Percentiles rank a stretch among this genome's conserved stretches.
phyloP scores from a whole-genome alignment of 306 rosid species.

The Calophaca sinica region DNA sequence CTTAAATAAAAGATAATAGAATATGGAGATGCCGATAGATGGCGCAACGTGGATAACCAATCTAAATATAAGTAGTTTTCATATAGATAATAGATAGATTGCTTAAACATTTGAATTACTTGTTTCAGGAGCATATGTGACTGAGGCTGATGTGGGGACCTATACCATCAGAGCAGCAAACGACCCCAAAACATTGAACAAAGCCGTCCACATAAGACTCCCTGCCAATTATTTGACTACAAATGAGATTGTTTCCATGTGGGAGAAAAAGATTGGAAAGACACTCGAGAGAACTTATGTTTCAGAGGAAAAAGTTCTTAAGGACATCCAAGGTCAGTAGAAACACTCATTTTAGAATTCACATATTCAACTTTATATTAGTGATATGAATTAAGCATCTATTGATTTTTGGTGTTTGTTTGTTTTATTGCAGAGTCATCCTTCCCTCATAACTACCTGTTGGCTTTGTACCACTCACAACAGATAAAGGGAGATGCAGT shows the following conservation, averaged over 20 bases:
- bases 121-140: slow-evolving; percentile 45
- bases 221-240: slow-evolving; percentile 49
- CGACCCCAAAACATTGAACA: slow-evolving; percentile 58
- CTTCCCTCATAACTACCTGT: slow-evolving; percentile 43
- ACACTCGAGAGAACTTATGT: slow-evolving; percentile 47
- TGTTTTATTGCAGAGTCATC: slow-evolving; percentile 42
- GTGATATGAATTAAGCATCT: too few species aligned
- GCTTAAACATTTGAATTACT: background rate
- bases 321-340: slow-evolving; percentile 49
- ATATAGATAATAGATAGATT: too few species aligned
- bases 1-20: too few species aligned
- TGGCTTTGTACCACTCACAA: slow-evolving; percentile 51
- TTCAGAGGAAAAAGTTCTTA: slow-evolving; percentile 54
- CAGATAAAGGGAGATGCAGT: slow-evolving; percentile 54
- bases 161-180: slow-evolving; percentile 51
- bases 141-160: slow-evolving; percentile 50
- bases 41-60: too few species aligned
- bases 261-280: slow-evolving; percentile 60
- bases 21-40: too few species aligned
- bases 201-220: slow-evolving; percentile 48
- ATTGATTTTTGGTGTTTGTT: background rate
- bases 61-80: too few species aligned
- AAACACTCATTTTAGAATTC: background rate
- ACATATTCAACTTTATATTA: background rate
- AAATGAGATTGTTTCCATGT: slow-evolving; percentile 49